Base-by-base conservation (phyloP, 495 filamentous ascomycete species). In the Filosporella fistucella region DNA sequence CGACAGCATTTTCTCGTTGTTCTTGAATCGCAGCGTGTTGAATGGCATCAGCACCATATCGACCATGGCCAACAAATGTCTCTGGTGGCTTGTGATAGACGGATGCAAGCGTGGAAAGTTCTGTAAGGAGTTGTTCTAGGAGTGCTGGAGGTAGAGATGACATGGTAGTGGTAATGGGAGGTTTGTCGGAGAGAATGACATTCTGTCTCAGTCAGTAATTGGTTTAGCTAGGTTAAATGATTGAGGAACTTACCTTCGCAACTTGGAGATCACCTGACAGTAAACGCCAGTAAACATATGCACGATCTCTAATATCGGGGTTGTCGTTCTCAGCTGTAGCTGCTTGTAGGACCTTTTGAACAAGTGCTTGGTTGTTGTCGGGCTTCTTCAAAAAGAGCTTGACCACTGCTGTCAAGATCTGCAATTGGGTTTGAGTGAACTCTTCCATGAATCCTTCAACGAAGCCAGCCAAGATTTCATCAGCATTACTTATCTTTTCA, bases 41-140 rank as follows among this genome's bases (percentile, higher is more conserved):
- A 57, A 97, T 89, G 42, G 88, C 91, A 60, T 96, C 91, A 32
- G 91, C 90, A 42, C 91, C 91, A 56, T 88, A 95, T 22, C 91
- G 82, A 47, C 93, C 93, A 61, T 95, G 88, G 56, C 93, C 94
- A 46, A 97, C 84, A 70, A 98, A 97, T 4, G 89, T 89, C 70
- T 93, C 89, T 29, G 93, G 89, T 13, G 91, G 91, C 68, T 96
- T 97, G 76, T 97, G 93, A 68, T 98, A 98, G n/a, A 98, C 93
- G 11, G 91, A 96, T 1, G 93, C 89, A 17, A 98, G 80, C 11
- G 94, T 95, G n/a, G 91, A 96, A 12, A 98, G 80, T 64, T 97
- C 90, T 4, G 73, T 74, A 11, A 97, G 80, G 3, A 98, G 81
- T 55, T 88, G 80, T 24, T 97, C 90, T 14, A 98, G 82, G 6